phyloP scores from a whole-genome alignment of 78 protist genomes.

The Planoprotostelium fungivorum region DNA sequence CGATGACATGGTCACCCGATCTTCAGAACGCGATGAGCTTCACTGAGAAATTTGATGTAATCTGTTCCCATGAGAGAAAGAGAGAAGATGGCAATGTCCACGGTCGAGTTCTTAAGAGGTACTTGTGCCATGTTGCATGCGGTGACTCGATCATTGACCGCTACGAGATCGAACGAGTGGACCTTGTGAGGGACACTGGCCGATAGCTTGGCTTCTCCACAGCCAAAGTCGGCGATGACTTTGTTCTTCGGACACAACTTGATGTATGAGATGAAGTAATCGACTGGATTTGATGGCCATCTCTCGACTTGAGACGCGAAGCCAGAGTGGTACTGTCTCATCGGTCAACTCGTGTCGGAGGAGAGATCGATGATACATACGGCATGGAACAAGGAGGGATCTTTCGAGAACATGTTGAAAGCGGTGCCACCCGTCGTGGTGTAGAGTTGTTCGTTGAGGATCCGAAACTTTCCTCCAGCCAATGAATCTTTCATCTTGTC shows the following conservation, averaged over 20 bases:
- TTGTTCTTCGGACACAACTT: neutral
- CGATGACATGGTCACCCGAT: neutral
- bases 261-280: constrained; percentile 39
- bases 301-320: constrained; percentile 51
- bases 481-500: constrained; percentile 12
- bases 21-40: constrained; percentile 67
- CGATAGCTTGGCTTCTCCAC: constrained; percentile 84
- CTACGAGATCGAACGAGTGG: constrained; percentile 82
- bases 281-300: constrained; percentile 83
- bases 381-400: constrained; percentile 49
- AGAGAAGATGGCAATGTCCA: constrained; percentile 76
- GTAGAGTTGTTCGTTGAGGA: constrained; percentile 81
- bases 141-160: constrained; percentile 64
- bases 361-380: neutral
- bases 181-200: constrained; percentile 3
- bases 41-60: constrained; percentile 58
- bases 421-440: constrained; percentile 46
- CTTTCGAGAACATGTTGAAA: constrained; percentile 33
- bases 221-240: constrained; percentile 83
- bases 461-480: constrained; percentile 66
- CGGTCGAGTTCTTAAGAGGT: constrained; percentile 46
- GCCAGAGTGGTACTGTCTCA: constrained; percentile 68
- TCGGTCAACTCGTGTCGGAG: neutral
- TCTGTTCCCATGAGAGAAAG: constrained; percentile 86
- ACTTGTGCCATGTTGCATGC: constrained; percentile 77